Base-by-base conservation (phyloP, 495 filamentous ascomycete species). In the Platismatia glauca region DNA sequence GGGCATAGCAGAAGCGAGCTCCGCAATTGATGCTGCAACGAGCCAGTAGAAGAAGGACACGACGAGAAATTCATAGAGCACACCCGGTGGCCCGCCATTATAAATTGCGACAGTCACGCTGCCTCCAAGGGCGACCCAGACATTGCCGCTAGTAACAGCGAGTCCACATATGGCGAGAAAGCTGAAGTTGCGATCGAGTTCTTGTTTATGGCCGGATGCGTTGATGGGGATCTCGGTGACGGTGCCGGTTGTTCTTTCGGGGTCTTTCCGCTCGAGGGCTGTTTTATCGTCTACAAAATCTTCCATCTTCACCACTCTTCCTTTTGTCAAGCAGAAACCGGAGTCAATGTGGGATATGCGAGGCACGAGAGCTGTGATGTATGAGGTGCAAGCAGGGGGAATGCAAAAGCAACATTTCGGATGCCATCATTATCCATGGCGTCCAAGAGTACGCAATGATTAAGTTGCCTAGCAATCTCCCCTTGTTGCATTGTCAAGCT, bases 1-100 rank as follows among this genome's bases (percentile, higher is more conserved):
- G 16, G 90, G 89, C 70, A 95, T 87, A 7, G 87, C 82, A 7
- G 89, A 91, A 34, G 89, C 89, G 64, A 94, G 77, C 76, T 93
- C 83, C 11, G 85, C 83, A 39, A 89, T 81, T 5, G 81, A 85
- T 6, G 83, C 80, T 1, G 81, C 79, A 52, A 83, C 76, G 34
- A 82, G 65, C 69, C 76, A 78, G 62, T 83, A 83, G 62, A 67
- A 64, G 7, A 67, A 22, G 9, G 55, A 83, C 0, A 74, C 72
- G 0, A 68, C 71, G 55, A 73, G 69, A 44, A 71, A 78, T 62
- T 74, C 73, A 35, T 78, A 81, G 11, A 79, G 48, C 1, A 75
- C 66, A 18, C 71, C 74, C 41, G 67, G 67, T 43, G 77, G 62
- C 56, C 74, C 58, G 57, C 77, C 71, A 75, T 77, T 75, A 57